These are phyloP conservation scores for Rhodamnia argentea DNA, from an alignment of 345 rosid species.

Conservation along the genomic window DNA sequence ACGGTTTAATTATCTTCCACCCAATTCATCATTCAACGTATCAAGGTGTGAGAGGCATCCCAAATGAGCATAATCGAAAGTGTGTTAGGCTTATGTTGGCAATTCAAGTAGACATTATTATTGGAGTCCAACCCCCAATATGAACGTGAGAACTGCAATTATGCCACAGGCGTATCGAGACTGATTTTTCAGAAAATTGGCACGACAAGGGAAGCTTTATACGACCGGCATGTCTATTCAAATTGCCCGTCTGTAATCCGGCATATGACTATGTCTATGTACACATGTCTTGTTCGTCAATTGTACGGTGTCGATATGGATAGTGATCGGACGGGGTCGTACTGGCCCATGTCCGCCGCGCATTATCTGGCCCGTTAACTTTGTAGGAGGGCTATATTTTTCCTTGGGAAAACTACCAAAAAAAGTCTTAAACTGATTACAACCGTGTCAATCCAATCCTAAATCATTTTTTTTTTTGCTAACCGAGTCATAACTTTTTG, in stretches of 20 bases:
- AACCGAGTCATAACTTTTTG: no score
- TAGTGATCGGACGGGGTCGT: background rate
- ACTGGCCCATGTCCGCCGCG: background rate
- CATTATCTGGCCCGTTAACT: background rate
- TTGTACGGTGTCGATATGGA: background rate
- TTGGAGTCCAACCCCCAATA: no score
- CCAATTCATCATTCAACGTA: background rate
- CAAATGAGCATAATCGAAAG: no score
- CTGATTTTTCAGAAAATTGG: background rate
- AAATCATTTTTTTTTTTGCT: no score
- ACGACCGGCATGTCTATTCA: background rate
- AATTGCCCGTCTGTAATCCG: background rate
- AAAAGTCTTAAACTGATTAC: no score
- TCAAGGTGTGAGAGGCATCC: no score
- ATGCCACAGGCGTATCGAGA: background rate
- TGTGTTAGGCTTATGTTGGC: no score
- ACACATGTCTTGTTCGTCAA: no score
- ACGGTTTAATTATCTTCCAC: background rate
- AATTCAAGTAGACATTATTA: background rate
- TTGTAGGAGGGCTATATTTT: background rate
- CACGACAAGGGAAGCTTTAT: background rate
- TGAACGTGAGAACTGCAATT: background rate
- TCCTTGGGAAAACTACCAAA: no score
- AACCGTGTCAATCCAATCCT: no score
- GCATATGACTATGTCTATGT: background rate